A percentile compares a stretch with the other conserved stretches of the same genome.
Conservation (phyloP, 1,284 basidiomycete species). For the Marasmius tenuissimus region DNA sequence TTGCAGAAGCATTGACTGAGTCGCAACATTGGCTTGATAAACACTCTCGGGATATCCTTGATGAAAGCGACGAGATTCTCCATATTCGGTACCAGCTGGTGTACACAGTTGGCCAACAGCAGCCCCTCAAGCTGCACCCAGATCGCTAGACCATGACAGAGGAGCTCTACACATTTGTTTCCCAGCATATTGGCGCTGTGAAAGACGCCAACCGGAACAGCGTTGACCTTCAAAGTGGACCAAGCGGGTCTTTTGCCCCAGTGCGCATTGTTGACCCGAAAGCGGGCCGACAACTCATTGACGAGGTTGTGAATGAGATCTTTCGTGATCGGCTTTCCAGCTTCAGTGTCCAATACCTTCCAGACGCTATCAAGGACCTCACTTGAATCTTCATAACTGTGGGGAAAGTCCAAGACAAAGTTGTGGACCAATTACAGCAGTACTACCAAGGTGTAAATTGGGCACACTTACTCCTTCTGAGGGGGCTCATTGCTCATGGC, state of each 20-base stretch:
- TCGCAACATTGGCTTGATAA: conserved; percentile 5
- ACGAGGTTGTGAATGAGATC: no score
- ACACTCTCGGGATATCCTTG: conserved; percentile 11
- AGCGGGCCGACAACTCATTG: no score
- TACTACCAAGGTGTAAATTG: conserved; percentile 25
- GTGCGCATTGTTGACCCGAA: no score
- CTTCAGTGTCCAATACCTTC: no score
- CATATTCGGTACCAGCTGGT: conserved; percentile 11
- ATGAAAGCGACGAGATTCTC: conserved; percentile 16
- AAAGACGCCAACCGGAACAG: conserved; percentile 12
- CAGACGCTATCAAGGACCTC: no score
- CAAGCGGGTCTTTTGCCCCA: no score
- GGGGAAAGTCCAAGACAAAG: conserved; percentile 12
- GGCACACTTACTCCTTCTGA: conserved; percentile 33
- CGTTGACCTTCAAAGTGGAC: conserved; percentile 22
- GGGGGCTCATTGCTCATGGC: conserved; percentile 34
- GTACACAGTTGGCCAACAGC: conserved; percentile 35
- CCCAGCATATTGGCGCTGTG: conserved; percentile 15
- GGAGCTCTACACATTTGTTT: conserved; percentile 32
- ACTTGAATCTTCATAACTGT: no score
- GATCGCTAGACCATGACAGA: conserved; percentile 48
- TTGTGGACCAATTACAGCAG: conserved; percentile 15
- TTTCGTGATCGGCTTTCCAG: no score
- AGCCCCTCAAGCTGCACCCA: conserved; percentile 40
- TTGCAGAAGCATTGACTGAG: conserved; percentile 7